Evolutionary conservation across 768 basidiomycete genomes (phyloP).

Genomic region (Leccinum disarticulatum): DNA sequence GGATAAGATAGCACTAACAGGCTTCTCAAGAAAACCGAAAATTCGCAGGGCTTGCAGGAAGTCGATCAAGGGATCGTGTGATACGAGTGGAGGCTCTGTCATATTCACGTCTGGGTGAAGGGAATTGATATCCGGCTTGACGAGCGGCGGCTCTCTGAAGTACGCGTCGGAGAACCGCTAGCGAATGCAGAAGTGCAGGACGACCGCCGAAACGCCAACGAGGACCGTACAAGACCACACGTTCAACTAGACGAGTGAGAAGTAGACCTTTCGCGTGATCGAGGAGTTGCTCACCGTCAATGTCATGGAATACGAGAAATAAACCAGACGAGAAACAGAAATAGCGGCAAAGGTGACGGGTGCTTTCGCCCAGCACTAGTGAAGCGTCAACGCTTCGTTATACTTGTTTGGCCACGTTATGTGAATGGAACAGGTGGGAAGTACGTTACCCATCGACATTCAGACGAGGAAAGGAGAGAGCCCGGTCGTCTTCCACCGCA

Average conservation of each 20-base stretch:
- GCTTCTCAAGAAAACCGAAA: too few relatives aligned
- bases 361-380: constrained; percentile 58
- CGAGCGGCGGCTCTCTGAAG: too few relatives aligned
- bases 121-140: too few relatives aligned
- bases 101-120: too few relatives aligned
- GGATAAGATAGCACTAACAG: too few relatives aligned
- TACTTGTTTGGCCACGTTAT: constrained; percentile 3
- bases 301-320: constrained; percentile 88
- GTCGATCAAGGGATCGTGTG: too few relatives aligned
- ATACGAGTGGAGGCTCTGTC: too few relatives aligned
- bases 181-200: constrained; percentile 64
- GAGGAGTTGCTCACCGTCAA: constrained; percentile 58
- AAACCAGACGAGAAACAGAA: constrained; percentile 76
- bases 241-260: constrained; percentile 55
- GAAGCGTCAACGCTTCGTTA: constrained; percentile 72
- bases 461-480: constrained; percentile 70
- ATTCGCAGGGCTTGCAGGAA: too few relatives aligned
- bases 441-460: constrained; percentile 80
- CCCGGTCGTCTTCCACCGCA: constrained; percentile 50
- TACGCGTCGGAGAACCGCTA: too few relatives aligned
- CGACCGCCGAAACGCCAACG: constrained; percentile 63
- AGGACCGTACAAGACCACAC: constrained; percentile 89
- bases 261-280: not conserved
- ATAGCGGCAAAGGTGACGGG: constrained; percentile 81
- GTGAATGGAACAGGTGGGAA: not conserved